Percentiles rank a stretch among this genome's conserved stretches.
These are phyloP conservation scores for Singerocomus rubriflavus DNA, from an alignment of 1,284 basidiomycete genomes.

Conservation along the genomic window DNA sequence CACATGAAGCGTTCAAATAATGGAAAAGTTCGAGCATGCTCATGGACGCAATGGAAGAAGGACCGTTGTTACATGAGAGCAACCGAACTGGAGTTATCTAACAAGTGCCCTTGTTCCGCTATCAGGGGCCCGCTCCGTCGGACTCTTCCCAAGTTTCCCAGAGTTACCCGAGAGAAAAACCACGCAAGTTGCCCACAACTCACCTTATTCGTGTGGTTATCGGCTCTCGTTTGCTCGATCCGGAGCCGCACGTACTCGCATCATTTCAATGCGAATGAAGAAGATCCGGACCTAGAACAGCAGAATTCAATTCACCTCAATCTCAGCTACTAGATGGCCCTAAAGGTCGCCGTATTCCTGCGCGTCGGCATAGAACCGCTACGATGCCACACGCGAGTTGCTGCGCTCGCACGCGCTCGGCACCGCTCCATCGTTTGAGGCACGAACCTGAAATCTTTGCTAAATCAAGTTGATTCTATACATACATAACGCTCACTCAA, in stretches of 20 bases:
- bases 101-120: too few relatives aligned
- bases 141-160: too few relatives aligned
- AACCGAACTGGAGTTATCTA: too few relatives aligned
- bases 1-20: neutral
- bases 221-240: neutral
- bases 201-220: neutral
- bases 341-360: too few relatives aligned
- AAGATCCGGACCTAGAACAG: neutral
- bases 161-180: too few relatives aligned
- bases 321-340: neutral
- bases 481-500: too few relatives aligned
- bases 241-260: neutral
- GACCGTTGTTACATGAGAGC: too few relatives aligned
- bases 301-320: neutral
- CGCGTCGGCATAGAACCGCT: too few relatives aligned
- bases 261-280: neutral
- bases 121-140: too few relatives aligned
- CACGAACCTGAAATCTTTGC: neutral
- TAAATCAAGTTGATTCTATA: neutral
- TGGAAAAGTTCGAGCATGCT: neutral
- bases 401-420: neutral
- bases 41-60: too few relatives aligned
- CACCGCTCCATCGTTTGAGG: too few relatives aligned
- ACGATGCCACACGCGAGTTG: neutral
- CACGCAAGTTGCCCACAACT: neutral